Percentiles rank a stretch among this genome's conserved stretches.
These are phyloP conservation scores for Clavariopsis aquatica DNA, from an alignment of 495 filamentous ascomycete genomes.

Conservation along the genomic window DNA sequence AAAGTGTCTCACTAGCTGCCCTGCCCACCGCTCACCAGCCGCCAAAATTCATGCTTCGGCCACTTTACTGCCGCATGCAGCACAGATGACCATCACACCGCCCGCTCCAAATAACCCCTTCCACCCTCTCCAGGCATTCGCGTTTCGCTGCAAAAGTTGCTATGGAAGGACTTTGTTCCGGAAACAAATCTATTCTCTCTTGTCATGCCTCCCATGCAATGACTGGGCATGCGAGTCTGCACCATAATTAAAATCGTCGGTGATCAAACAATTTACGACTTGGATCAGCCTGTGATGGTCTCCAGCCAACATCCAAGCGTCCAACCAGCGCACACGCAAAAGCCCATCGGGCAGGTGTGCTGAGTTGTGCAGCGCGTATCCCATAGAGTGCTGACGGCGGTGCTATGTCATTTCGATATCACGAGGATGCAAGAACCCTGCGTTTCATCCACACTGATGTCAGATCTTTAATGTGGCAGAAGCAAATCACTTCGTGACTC, in stretches of 20 bases:
- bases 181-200: constrained; percentile 26
- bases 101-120: constrained; percentile 3
- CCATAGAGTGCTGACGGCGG: constrained; percentile 15
- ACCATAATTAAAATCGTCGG: constrained; percentile 17
- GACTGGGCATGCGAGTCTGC: neutral
- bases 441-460: constrained; percentile 29
- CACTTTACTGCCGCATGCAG: constrained; percentile 2
- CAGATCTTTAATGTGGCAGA: constrained; percentile 27
- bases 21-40: constrained; percentile 26
- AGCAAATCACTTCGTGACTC: neutral
- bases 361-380: neutral
- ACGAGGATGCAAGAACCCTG: constrained; percentile 27
- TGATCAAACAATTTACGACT: constrained; percentile 22
- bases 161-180: constrained; percentile 32
- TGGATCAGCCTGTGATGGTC: constrained; percentile 20
- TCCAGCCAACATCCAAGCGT: constrained; percentile 2
- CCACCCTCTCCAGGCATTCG: constrained; percentile 1
- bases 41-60: constrained; percentile 7
- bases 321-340: neutral
- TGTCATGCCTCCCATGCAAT: constrained; percentile 30
- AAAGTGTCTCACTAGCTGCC: constrained; percentile 14
- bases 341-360: constrained; percentile 8
- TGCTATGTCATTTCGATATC: constrained; percentile 8
- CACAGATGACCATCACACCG: constrained; percentile 31
- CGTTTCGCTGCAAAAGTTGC: constrained; percentile 19